Evolutionary conservation across 768 basidiomycete species (phyloP), one percentile per base, ranked within the genome.

Genomic region (Hortiboletus flavorubellus): DNA sequence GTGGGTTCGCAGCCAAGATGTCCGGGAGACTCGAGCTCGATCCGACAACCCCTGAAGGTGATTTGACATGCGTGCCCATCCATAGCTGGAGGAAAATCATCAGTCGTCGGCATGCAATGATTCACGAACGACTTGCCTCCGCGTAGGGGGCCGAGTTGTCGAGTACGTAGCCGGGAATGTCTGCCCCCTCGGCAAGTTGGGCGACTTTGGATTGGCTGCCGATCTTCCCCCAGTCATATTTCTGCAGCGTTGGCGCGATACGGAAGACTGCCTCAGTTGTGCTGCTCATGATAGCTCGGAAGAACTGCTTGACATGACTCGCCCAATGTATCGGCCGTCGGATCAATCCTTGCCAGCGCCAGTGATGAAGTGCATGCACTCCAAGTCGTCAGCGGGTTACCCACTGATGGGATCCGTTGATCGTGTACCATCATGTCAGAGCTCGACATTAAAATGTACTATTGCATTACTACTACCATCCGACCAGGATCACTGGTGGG

Each of bases 1-100:
- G 74, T 29, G 87, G 85, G 68, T 91, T 77, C 5, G 76, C 72
- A 18, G 80, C 75, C 57, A 99, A 79, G 66, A 90, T 72, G 18
- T 83, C 75, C 4, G 79, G 82, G 57, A 84, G 84, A 21, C 72
- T 65, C 59, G 71, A 70, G 33, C 73, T 72, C 10, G 83, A 80
- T 15, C 81, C 79, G 11, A 76, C 56, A 18, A 83, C 67, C 8
- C 71, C 72, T 7, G 88, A 86, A 0, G 88, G 88, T 8, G 86
- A 79, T 35, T 77, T 89, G 2, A 90, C 80, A 64, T 98, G 97
- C 0, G 97, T 98, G 10, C 97, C 97, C 96, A 98, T 98, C 97
- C 97, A 99, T 42, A 99, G 76, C 94, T 98, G 68, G 51, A 42
- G 35, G 26, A 38, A 45, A 48, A 29, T 44, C 15, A 64, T 56